Evolutionary conservation across 306 rosid species (phyloP), one percentile per base, ranked within the genome.

Genomic region (Hippophae gyantsensis): DNA sequence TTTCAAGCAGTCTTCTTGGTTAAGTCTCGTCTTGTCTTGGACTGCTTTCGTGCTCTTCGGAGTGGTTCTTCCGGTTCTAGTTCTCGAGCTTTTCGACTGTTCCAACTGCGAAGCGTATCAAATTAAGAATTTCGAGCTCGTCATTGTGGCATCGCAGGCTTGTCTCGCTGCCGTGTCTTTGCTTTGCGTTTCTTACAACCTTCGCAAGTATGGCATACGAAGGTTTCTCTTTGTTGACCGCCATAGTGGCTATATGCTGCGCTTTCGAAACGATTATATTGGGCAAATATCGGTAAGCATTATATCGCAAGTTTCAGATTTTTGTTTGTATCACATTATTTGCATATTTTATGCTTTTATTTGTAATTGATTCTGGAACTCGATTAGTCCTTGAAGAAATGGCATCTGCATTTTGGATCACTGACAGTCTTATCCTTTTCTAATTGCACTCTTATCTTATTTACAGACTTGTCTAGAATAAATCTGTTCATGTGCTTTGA

Each of bases 211-310:
- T 62, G 84, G 84, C 5, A 9, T 72, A 3, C 55, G 67, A 61
- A 79, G 57, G 66, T 76, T 79, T 73, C 72, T 79, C 64, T 75
- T 74, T 69, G 78, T 79, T 46, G 84, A 79, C 66, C 67, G 78
- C 46, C 18, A 13, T 7, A 66, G 55, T 61, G 75, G 72, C 14
- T 66, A 62, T 40, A 62, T 46, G 72, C 23, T 62, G 27, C 74
- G 58, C 69, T 79, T 69, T 46, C 84, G 69, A 14, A 62, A 72
- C 9, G 76, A 79, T 8, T 79, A 79, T 47, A 45, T 65, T 9
- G 45, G 51, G 47, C 72, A 66, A 76, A 76, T 72, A 72, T 52
- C 47, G 9, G 84, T 79, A 40, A 68, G 74, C 49, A 57, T 32
- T 32, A 32, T 32, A 32, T 32, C 38, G 38, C 4, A 32, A 4